These are phyloP conservation scores for Rugosomyces carneus DNA, from an alignment of 1,284 basidiomycete genomes.

Conservation along the genomic window DNA sequence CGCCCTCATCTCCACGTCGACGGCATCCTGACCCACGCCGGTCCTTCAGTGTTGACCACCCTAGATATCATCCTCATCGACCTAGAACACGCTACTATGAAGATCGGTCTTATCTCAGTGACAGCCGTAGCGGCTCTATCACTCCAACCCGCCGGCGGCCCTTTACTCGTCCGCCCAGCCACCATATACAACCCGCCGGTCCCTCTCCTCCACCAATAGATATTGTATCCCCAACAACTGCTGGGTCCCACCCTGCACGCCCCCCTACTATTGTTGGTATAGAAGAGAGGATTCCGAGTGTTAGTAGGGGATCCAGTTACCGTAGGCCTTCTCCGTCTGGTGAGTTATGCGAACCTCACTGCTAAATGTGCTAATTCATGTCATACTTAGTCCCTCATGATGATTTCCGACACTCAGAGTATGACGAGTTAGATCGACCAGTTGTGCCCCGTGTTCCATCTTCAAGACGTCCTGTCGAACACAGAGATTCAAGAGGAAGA, in stretches of 20 bases:
- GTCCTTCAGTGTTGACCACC: conserved; percentile 6
- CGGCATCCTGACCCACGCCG: conserved; percentile 2
- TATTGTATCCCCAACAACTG: conserved; percentile 13
- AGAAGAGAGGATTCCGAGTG: conserved; percentile 5
- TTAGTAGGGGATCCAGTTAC: neutral
- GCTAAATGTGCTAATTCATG: neutral
- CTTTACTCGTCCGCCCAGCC: neutral
- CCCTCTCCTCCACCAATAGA: conserved; percentile 8
- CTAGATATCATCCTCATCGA: neutral
- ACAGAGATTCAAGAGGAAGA: neutral
- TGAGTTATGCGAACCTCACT: conserved; percentile 4
- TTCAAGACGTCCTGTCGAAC: neutral
- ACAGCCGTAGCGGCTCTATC: conserved; percentile 1
- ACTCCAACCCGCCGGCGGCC: conserved; percentile 3
- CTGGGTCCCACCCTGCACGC: conserved; percentile 5
- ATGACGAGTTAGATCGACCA: conserved; percentile 1
- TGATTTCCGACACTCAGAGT: conserved; percentile 9
- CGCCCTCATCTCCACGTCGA: neutral
- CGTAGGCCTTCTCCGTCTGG: conserved; percentile 11
- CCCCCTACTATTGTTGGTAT: conserved; percentile 1
- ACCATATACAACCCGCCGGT: neutral
- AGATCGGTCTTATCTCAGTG: conserved; percentile 6
- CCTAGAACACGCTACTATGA: neutral
- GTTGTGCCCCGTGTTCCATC: conserved; percentile 1
- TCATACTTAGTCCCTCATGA: neutral